Evolutionary conservation across 257 asterid species (phyloP).

Genomic region (Solanum chilense): DNA sequence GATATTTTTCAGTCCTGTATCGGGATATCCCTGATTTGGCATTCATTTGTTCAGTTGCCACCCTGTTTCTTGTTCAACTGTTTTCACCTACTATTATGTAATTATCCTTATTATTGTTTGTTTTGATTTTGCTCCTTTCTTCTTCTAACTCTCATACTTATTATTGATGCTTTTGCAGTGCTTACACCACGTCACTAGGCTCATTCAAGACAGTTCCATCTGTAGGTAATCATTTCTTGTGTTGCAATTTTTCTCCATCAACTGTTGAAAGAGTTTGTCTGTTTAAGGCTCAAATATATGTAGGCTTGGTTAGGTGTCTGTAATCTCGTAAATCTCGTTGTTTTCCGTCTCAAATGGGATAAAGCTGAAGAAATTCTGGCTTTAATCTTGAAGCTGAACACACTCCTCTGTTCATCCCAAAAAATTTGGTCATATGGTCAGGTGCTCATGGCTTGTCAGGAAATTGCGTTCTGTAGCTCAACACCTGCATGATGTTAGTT

Average conservation of each 20-base stretch:
- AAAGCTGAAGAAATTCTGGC: background rate
- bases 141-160: background rate
- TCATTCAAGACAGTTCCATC: conserved; percentile 16
- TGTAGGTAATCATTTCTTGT: conserved; percentile 8
- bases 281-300: background rate
- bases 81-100: background rate
- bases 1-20: background rate
- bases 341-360: background rate
- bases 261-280: background rate
- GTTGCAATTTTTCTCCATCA: conserved; percentile 9
- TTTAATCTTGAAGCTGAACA: background rate
- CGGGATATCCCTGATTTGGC: background rate
- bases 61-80: background rate
- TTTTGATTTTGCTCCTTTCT: background rate
- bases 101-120: background rate
- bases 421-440: background rate
- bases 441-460: background rate
- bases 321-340: background rate
- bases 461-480: background rate
- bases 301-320: background rate
- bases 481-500: background rate
- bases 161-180: conserved; percentile 19
- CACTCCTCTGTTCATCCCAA: background rate
- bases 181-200: conserved; percentile 34
- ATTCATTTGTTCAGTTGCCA: background rate